Conservation (phyloP, 2,329 filamentous ascomycete genomes). For the Periconia sp. region DNA sequence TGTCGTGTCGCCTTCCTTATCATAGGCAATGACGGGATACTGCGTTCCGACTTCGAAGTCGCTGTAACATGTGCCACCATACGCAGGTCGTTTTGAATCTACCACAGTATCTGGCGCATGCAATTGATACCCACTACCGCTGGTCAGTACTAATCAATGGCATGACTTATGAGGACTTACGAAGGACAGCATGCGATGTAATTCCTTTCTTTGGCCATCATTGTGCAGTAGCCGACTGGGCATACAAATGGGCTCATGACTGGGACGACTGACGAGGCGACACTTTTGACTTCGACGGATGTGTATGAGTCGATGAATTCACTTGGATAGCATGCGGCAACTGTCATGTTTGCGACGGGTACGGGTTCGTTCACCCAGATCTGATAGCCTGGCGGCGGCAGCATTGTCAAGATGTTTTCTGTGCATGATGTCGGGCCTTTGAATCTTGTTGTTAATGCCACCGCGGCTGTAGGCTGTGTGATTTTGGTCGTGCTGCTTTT, state of each 20-base stretch:
- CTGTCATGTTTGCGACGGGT: constrained; percentile 21
- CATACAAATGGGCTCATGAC: constrained; percentile 33
- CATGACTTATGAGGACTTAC: constrained; percentile 12
- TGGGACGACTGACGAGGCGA: constrained; percentile 26
- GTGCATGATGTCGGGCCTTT: constrained; percentile 30
- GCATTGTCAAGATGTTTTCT: constrained; percentile 25
- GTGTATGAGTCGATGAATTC: constrained; percentile 30
- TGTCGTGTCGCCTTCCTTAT: constrained; percentile 17
- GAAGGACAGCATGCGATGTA: constrained; percentile 37
- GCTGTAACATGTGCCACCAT: constrained; percentile 36
- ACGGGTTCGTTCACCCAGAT: constrained; percentile 37
- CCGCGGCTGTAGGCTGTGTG: constrained; percentile 15
- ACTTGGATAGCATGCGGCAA: constrained; percentile 30
- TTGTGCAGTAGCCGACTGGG: constrained; percentile 28
- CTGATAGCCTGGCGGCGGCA: constrained; percentile 26
- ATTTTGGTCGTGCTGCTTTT: background rate
- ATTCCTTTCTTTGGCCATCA: constrained; percentile 20
- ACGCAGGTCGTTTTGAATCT: constrained; percentile 25
- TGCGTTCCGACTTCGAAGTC: constrained; percentile 19
- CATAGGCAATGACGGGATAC: constrained; percentile 24
- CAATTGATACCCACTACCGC: constrained; percentile 24
- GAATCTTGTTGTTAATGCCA: constrained; percentile 33
- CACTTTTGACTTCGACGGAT: constrained; percentile 13
- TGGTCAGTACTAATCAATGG: background rate
- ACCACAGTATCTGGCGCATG: constrained; percentile 18